Percentiles rank a stretch among this genome's conserved stretches.
phyloP scores from a whole-genome alignment of 2,329 filamentous ascomycete genomes.

The Xylaria arbuscula region DNA sequence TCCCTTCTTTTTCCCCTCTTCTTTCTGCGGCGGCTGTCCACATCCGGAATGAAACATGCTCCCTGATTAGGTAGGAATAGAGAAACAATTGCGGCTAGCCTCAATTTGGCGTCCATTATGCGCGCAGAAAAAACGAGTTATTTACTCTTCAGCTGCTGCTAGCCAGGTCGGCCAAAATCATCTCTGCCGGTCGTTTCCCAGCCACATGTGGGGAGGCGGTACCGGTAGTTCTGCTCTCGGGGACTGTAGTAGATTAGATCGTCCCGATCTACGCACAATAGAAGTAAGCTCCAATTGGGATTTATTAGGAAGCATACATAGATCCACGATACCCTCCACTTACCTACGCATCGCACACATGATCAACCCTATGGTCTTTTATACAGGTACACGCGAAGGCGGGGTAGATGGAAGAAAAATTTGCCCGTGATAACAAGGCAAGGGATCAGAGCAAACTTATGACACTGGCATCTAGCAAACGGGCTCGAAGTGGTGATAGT shows the following conservation, averaged over 20 bases:
- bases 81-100: neutral
- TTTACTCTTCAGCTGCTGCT: neutral
- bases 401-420: neutral
- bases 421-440: neutral
- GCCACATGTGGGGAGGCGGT: slow-evolving; percentile 1
- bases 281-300: neutral
- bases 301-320: neutral
- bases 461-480: neutral
- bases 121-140: neutral
- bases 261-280: neutral
- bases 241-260: neutral
- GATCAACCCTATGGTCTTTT: neutral
- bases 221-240: neutral
- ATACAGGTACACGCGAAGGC: no score
- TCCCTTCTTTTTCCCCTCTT: neutral
- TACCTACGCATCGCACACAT: neutral
- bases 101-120: neutral
- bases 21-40: slow-evolving; percentile 1
- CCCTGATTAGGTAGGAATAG: neutral
- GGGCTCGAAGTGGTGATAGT: neutral
- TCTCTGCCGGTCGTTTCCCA: neutral
- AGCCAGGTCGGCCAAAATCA: neutral
- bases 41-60: slow-evolving; percentile 22
- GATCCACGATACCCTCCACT: slow-evolving; percentile 1
- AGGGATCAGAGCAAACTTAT: slow-evolving; percentile 2